phyloP scores from a whole-genome alignment of 2,329 filamentous ascomycete species.

The Stromatinia cepivora region DNA sequence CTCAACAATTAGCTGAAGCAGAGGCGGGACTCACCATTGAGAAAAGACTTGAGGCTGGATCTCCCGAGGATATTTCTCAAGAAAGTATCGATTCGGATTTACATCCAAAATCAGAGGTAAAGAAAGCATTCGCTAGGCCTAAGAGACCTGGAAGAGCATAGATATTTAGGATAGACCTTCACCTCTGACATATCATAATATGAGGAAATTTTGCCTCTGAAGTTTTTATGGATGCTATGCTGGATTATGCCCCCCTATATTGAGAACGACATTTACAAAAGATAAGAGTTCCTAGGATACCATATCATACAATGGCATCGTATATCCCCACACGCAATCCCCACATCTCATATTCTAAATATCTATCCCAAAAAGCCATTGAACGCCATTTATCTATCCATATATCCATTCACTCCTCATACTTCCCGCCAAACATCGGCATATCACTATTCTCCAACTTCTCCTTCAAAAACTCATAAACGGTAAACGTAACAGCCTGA shows the following conservation, averaged over 20 bases:
- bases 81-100: constrained; percentile 64
- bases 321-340: not conserved
- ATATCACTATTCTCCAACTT: constrained; percentile 65
- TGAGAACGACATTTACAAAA: not conserved
- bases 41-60: constrained; percentile 69
- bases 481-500: constrained; percentile 76
- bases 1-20: constrained; percentile 63
- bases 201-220: constrained; percentile 13
- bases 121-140: constrained; percentile 71
- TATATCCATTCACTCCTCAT: constrained; percentile 57
- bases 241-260: constrained; percentile 24
- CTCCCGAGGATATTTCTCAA: constrained; percentile 70
- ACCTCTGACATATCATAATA: not conserved
- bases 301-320: not conserved
- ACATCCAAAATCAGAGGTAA: constrained; percentile 64
- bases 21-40: constrained; percentile 66
- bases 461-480: constrained; percentile 76
- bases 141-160: constrained; percentile 66
- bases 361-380: not conserved
- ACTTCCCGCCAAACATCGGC: constrained; percentile 60
- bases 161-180: constrained; percentile 12
- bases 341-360: not conserved
- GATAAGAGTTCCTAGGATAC: not conserved
- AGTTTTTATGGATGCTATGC: constrained; percentile 26
- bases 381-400: not conserved